Conservation (phyloP, 1,284 basidiomycete species). For the Ceratobasidium papillatum region DNA sequence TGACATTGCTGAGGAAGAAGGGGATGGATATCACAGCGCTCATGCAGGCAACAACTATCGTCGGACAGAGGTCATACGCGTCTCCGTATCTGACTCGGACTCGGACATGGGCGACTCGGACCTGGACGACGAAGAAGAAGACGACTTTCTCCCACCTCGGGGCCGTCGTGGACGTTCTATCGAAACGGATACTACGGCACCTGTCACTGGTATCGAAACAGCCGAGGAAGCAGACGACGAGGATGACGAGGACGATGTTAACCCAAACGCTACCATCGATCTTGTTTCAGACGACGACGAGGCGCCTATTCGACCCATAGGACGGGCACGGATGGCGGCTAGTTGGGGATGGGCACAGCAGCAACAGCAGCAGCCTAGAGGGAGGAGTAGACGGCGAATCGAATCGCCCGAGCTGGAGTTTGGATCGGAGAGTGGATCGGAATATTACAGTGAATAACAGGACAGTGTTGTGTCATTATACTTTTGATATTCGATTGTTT, state of each 20-base stretch:
- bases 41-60: neutral
- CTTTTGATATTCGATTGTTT: neutral
- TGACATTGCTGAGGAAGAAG: neutral
- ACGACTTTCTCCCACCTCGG: constrained; percentile 24
- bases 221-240: constrained; percentile 36
- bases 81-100: neutral
- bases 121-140: constrained; percentile 20
- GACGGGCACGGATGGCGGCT: neutral
- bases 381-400: neutral
- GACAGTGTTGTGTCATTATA: neutral
- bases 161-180: constrained; percentile 24
- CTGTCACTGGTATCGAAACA: neutral
- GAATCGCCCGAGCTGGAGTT: neutral
- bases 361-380: neutral
- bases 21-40: constrained; percentile 11
- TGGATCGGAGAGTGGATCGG: neutral
- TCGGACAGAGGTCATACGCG: neutral
- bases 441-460: constrained; percentile 17
- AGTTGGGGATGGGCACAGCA: constrained; percentile 21
- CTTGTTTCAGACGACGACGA: constrained; percentile 19
- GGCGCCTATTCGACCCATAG: constrained; percentile 12
- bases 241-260: constrained; percentile 6
- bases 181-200: neutral
- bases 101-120: neutral
- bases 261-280: neutral